Evolutionary conservation across 1,284 basidiomycete species (phyloP).

Genomic region (Lignosus rhinocerotis): DNA sequence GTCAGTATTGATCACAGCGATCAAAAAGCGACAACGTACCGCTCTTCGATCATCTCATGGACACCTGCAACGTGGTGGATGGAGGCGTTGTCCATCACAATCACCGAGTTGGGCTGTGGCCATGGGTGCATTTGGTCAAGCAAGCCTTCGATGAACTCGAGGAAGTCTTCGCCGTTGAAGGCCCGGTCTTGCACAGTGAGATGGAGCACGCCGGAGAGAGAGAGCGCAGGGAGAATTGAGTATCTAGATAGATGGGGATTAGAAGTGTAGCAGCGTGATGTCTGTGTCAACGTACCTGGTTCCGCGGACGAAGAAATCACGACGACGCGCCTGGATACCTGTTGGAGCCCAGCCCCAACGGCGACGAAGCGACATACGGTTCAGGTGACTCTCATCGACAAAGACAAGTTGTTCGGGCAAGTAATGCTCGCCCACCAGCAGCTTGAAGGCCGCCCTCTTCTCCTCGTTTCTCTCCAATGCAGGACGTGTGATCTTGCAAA

Average conservation of each 20-base stretch:
- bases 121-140: conserved; percentile 38
- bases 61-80: conserved; percentile 34
- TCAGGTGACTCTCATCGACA: conserved; percentile 25
- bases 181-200: conserved; percentile 30
- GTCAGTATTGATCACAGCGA: background rate
- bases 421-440: background rate
- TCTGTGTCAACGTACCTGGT: background rate
- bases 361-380: conserved; percentile 28
- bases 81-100: conserved; percentile 38
- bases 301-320: conserved; percentile 30
- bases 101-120: conserved; percentile 34
- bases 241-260: conserved; percentile 13
- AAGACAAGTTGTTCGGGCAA: background rate
- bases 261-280: background rate
- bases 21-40: conserved; percentile 23
- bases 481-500: background rate
- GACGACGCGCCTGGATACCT: conserved; percentile 27
- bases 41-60: conserved; percentile 32
- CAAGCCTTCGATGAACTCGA: conserved; percentile 31
- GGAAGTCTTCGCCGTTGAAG: conserved; percentile 29
- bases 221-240: conserved; percentile 23
- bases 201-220: conserved; percentile 23
- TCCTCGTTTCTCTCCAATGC: conserved; percentile 2
- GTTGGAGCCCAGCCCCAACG: conserved; percentile 31
- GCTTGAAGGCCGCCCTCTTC: background rate